Evolutionary conservation across 306 rosid species (phyloP).

Genomic region (Pueraria montana): DNA sequence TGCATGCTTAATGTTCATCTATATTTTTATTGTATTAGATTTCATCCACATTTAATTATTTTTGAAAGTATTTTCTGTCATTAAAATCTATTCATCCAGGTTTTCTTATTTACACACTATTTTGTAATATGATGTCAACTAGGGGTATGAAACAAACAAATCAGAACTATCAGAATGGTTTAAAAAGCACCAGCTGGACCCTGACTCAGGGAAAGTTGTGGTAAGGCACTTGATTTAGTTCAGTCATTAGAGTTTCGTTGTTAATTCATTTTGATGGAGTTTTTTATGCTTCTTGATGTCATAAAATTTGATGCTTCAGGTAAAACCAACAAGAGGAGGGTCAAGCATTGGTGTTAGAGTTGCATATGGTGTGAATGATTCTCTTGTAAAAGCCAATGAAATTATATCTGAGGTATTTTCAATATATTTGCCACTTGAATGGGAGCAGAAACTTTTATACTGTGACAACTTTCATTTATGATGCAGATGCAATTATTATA

Average conservation of each 20-base stretch:
- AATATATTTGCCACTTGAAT: slow-evolving; percentile 29
- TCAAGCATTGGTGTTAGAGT: slow-evolving; percentile 95
- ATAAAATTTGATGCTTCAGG: slow-evolving; percentile 58
- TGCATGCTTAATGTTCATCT: slow-evolving; percentile 29
- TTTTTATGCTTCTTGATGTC: slow-evolving; percentile 36
- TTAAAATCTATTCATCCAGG: background rate
- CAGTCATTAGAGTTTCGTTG: slow-evolving; percentile 30
- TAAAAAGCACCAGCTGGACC: slow-evolving; percentile 70
- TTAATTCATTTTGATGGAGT: slow-evolving; percentile 27
- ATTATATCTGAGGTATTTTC: slow-evolving; percentile 77
- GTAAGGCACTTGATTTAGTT: slow-evolving; percentile 64
- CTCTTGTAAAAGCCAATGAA: slow-evolving; percentile 75
- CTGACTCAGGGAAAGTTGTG: slow-evolving; percentile 86
- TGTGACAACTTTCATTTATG: slow-evolving; percentile 9
- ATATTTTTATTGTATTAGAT: slow-evolving; percentile 12
- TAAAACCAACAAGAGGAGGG: slow-evolving; percentile 94
- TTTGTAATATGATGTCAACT: slow-evolving; percentile 49
- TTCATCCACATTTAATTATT: slow-evolving; percentile 6
- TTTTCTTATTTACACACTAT: slow-evolving; percentile 6
- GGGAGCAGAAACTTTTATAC: background rate
- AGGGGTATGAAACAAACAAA: slow-evolving; percentile 71
- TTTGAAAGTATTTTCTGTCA: slow-evolving; percentile 25
- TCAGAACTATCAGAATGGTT: slow-evolving; percentile 85
- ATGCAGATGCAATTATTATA: background rate
- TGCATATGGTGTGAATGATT: slow-evolving; percentile 88